Evolutionary conservation across 495 filamentous ascomycete genomes (phyloP).

Genomic region (Xanthoparmelia taractica): DNA sequence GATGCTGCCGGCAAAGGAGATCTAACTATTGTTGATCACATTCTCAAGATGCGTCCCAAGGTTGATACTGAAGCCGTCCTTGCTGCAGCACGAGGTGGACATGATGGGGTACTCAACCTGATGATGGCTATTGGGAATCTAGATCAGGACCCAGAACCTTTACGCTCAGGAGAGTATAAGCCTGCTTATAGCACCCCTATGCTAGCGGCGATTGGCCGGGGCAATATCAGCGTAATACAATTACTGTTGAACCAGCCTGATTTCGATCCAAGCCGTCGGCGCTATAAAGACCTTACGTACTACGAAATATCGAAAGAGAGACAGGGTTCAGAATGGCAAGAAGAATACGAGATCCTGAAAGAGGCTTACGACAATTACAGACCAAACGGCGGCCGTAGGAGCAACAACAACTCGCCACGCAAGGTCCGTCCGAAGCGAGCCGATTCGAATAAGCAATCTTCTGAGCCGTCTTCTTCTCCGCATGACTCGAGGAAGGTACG

Average conservation of each 20-base stretch:
- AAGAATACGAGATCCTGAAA: conserved; percentile 77
- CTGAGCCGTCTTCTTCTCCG: conserved; percentile 27
- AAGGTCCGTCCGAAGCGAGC: conserved; percentile 51
- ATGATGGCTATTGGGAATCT: conserved; percentile 73
- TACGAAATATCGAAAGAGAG: conserved; percentile 75
- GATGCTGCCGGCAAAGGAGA: conserved; percentile 80
- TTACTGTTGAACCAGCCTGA: conserved; percentile 68
- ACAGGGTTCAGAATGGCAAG: conserved; percentile 79
- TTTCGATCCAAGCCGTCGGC: conserved; percentile 68
- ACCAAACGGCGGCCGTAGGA: conserved; percentile 37
- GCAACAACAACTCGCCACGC: conserved; percentile 45
- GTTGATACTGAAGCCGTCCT: conserved; percentile 81
- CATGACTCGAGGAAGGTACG: conserved; percentile 21
- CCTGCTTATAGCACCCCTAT: conserved; percentile 73
- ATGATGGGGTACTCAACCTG: conserved; percentile 76
- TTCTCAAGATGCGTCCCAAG: conserved; percentile 66
- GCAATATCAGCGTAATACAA: conserved; percentile 72
- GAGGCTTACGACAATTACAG: conserved; percentile 64
- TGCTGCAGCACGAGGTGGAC: conserved; percentile 85
- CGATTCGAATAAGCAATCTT: conserved; percentile 35
- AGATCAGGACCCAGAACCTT: conserved; percentile 69
- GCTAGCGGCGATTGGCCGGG: conserved; percentile 85
- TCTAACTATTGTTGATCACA: conserved; percentile 64
- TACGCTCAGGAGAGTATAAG: conserved; percentile 39
- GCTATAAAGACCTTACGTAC: conserved; percentile 65